phyloP scores from a whole-genome alignment of 495 filamentous ascomycete genomes.

The Pseudotulostoma volvatum region DNA sequence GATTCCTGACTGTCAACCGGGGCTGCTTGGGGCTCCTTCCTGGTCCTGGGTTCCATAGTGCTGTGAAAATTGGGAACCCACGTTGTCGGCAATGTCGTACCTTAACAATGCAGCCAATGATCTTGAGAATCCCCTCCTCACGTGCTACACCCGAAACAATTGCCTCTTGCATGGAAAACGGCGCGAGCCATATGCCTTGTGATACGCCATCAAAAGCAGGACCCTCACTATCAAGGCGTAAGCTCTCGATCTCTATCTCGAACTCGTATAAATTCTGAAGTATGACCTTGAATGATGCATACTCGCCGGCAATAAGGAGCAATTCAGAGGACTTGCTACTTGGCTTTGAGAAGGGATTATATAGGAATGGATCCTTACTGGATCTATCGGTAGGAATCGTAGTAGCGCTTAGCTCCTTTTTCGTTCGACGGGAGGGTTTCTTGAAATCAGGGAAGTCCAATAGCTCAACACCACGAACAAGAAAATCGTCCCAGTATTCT shows the following conservation, averaged over 20 bases:
- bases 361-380: slow-evolving; percentile 75
- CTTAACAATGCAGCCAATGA: slow-evolving; percentile 66
- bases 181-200: slow-evolving; percentile 52
- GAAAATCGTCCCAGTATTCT: slow-evolving; percentile 93
- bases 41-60: slow-evolving; percentile 54
- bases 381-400: slow-evolving; percentile 31
- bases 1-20: slow-evolving; percentile 45
- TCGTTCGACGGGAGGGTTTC: slow-evolving; percentile 55
- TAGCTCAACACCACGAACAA: slow-evolving; percentile 66
- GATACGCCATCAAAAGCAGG: slow-evolving; percentile 48
- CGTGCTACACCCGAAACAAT: slow-evolving; percentile 53
- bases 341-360: slow-evolving; percentile 71
- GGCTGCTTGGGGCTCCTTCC: slow-evolving; percentile 60
- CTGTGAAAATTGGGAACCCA: slow-evolving; percentile 65
- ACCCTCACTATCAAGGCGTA: slow-evolving; percentile 58
- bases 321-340: slow-evolving; percentile 42
- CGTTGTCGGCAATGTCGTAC: slow-evolving; percentile 66
- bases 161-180: slow-evolving; percentile 66
- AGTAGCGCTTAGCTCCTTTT: slow-evolving; percentile 50
- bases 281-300: slow-evolving; percentile 57
- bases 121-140: slow-evolving; percentile 45
- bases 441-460: slow-evolving; percentile 33
- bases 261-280: slow-evolving; percentile 92
- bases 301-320: slow-evolving; percentile 60
- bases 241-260: slow-evolving; percentile 69